Conservation (phyloP, 192 early-diverging fungal genomes). For the Coemansia sp. region DNA sequence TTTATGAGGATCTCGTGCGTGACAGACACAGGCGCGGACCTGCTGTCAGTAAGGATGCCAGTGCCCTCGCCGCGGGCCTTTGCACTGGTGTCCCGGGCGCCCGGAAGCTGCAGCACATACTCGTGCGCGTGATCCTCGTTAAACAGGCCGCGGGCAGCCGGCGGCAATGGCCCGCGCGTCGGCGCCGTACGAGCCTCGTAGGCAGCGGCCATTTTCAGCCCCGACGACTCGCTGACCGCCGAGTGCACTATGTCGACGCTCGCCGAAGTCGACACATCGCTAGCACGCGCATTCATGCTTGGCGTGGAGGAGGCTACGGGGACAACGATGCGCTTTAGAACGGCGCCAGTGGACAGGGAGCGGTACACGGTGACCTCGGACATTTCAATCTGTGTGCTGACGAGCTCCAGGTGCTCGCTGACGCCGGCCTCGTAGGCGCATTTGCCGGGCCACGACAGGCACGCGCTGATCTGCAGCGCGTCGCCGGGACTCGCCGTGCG, state of each 20-base stretch:
- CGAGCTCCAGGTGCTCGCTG: constrained; percentile 7
- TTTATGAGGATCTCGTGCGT: constrained; percentile 25
- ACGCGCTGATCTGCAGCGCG: constrained; percentile 14
- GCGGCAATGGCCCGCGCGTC: neutral
- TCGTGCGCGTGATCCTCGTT: constrained; percentile 21
- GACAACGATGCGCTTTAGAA: constrained; percentile 14
- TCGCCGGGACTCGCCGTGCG: constrained; percentile 33
- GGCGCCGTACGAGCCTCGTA: neutral
- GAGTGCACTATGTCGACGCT: constrained; percentile 6
- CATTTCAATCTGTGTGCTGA: constrained; percentile 30
- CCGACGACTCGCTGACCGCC: constrained; percentile 1
- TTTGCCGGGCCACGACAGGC: constrained; percentile 26
- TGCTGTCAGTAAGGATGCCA: constrained; percentile 39
- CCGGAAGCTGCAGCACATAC: constrained; percentile 23
- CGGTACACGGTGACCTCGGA: constrained; percentile 29
- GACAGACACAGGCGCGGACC: constrained; percentile 41
- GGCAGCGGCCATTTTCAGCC: neutral
- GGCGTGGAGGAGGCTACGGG: neutral
- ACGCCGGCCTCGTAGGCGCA: constrained; percentile 16
- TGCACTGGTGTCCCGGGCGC: neutral
- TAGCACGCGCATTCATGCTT: neutral
- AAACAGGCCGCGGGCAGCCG: constrained; percentile 20
- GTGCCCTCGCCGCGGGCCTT: neutral
- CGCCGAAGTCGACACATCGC: neutral
- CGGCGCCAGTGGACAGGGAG: constrained; percentile 23